Evolutionary conservation across 2,329 filamentous ascomycete species (phyloP).

Genomic region (Claviceps capensis): DNA sequence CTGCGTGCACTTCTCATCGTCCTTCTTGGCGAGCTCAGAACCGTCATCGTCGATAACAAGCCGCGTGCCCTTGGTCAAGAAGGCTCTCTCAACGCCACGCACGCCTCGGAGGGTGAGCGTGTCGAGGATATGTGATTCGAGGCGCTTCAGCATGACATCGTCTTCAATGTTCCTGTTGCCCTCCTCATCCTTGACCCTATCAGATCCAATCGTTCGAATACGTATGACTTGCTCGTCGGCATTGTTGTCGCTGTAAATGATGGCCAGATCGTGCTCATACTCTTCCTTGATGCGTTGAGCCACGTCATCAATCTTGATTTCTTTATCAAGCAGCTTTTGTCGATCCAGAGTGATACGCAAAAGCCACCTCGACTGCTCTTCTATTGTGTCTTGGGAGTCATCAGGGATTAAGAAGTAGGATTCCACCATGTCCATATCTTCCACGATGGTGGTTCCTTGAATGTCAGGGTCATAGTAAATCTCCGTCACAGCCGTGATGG

Average conservation of each 20-base stretch:
- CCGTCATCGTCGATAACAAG: slow-evolving; percentile 58
- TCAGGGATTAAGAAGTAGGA: slow-evolving; percentile 94
- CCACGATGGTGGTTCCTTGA: slow-evolving; percentile 68
- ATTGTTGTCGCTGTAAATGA: slow-evolving; percentile 97
- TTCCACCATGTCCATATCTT: slow-evolving; percentile 87
- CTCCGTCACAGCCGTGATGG: slow-evolving; percentile 82
- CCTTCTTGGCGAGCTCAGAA: slow-evolving; percentile 59
- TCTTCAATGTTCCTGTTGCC: slow-evolving; percentile 53
- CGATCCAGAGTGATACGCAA: slow-evolving; percentile 87
- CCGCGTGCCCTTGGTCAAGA: slow-evolving; percentile 70
- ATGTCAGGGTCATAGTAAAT: slow-evolving; percentile 96
- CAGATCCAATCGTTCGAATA: slow-evolving; percentile 62
- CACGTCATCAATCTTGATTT: slow-evolving; percentile 80
- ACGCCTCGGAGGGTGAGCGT: slow-evolving; percentile 86
- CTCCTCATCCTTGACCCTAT: slow-evolving; percentile 61
- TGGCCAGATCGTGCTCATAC: slow-evolving; percentile 70
- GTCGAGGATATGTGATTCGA: slow-evolving; percentile 84
- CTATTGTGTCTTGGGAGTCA: slow-evolving; percentile 45
- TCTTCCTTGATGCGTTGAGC: slow-evolving; percentile 79
- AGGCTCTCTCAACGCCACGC: slow-evolving; percentile 74
- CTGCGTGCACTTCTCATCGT: slow-evolving; percentile 65
- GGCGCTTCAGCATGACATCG: slow-evolving; percentile 81
- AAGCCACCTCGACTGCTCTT: slow-evolving; percentile 85
- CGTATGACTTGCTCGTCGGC: slow-evolving; percentile 90
- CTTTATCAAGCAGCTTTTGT: slow-evolving; percentile 90